Evolutionary conservation across 129 eudicot genomes (phyloP).

Genomic region (Flaveria trinervia): DNA sequence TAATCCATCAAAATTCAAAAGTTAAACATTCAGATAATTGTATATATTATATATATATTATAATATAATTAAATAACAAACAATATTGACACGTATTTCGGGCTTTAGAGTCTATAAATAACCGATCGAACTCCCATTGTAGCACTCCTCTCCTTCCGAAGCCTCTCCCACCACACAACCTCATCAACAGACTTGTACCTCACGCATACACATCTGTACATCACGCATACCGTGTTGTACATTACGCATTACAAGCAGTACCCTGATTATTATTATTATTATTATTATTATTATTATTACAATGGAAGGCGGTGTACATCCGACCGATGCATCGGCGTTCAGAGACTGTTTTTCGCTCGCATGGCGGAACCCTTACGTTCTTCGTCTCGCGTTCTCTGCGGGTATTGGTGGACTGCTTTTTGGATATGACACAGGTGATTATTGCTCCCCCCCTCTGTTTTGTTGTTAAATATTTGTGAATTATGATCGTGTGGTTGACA

Average conservation of each 20-base stretch:
- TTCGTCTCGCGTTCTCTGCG: conserved; percentile 78
- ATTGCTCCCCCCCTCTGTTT: background rate
- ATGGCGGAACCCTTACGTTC: conserved; percentile 60
- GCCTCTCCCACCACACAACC: background rate
- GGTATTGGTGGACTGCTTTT: conserved; percentile 86
- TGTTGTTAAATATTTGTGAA: background rate
- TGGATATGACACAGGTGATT: conserved; percentile 70
- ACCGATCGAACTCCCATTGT: conserved; percentile 20
- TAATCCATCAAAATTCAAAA: too few species aligned
- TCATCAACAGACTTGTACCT: conserved; percentile 1
- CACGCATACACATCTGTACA: conserved; percentile 6
- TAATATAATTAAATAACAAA: background rate
- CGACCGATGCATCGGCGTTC: conserved; percentile 56
- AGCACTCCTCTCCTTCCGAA: conserved; percentile 17
- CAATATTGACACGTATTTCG: background rate
- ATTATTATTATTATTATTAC: background rate
- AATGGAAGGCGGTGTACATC: conserved; percentile 64
- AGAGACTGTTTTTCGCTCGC: conserved; percentile 59
- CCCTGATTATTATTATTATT: background rate
- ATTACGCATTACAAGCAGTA: background rate
- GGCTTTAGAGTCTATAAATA: conserved; percentile 33
- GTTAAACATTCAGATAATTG: too few species aligned
- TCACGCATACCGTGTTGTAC: conserved; percentile 8
- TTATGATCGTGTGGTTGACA: background rate
- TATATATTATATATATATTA: background rate